These are phyloP conservation scores for Paxillus rubicundulus DNA, from an alignment of 768 basidiomycete species.

Conservation along the genomic window DNA sequence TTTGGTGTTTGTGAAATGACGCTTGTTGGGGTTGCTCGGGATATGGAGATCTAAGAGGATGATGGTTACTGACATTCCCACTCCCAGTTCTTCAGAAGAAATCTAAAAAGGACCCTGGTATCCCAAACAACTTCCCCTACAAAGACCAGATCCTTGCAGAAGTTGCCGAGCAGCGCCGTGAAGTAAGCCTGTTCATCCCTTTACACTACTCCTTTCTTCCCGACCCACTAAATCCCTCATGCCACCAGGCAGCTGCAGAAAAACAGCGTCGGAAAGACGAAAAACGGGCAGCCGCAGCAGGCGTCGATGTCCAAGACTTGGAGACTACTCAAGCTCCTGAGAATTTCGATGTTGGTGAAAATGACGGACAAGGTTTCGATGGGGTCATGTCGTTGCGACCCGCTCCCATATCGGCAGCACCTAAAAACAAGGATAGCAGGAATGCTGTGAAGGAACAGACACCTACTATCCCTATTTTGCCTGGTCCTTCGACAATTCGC, in stretches of 20 bases:
- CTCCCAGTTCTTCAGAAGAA: constrained; percentile 40
- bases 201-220: neutral
- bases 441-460: constrained; percentile 1
- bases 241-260: constrained; percentile 67
- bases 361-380: constrained; percentile 35
- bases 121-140: constrained; percentile 90
- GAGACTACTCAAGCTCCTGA: constrained; percentile 26
- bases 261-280: constrained; percentile 66
- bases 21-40: too few relatives aligned
- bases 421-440: neutral
- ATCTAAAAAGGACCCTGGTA: constrained; percentile 78
- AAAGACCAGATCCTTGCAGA: constrained; percentile 94
- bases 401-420: neutral
- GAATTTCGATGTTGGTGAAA: constrained; percentile 29
- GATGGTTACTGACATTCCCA: neutral
- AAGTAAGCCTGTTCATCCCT: constrained; percentile 42
- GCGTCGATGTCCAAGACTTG: constrained; percentile 28
- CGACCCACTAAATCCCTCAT: neutral
- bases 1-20: too few relatives aligned
- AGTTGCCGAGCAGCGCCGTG: constrained; percentile 74
- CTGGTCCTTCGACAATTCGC: constrained; percentile 29
- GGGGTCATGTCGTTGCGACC: constrained; percentile 33
- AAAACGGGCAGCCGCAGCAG: constrained; percentile 45
- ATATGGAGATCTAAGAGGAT: too few relatives aligned
- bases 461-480: constrained; percentile 21